These are phyloP conservation scores for Lipomyces chichibuensis DNA, from an alignment of 805 yeast genomes.

Conservation along the genomic window DNA sequence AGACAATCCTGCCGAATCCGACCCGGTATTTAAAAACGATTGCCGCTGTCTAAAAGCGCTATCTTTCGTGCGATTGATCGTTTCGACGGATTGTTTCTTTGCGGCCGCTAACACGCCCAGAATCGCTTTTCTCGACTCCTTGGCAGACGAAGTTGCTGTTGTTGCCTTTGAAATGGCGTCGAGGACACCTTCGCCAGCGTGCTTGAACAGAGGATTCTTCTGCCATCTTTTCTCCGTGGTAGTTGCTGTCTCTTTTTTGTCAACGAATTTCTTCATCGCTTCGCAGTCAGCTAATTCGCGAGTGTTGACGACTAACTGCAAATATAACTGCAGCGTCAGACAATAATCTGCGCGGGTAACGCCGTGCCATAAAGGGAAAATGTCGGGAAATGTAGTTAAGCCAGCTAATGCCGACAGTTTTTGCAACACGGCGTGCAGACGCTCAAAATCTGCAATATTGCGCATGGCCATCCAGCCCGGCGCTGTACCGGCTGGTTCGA, in stretches of 20 bases:
- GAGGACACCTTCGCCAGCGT: conserved; percentile 32
- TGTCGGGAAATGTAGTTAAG: conserved; percentile 31
- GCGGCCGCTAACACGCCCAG: conserved; percentile 31
- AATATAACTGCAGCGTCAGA: conserved; percentile 30
- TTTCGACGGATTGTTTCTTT: conserved; percentile 28
- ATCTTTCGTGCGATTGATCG: conserved; percentile 25
- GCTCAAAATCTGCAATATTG: conserved; percentile 33
- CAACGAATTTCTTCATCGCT: conserved; percentile 37
- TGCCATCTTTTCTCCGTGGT: conserved; percentile 28
- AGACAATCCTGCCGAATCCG: conserved; percentile 26
- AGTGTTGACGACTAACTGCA: conserved; percentile 35
- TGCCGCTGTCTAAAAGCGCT: conserved; percentile 12
- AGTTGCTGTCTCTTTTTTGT: conserved; percentile 33
- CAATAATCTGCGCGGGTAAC: conserved; percentile 32
- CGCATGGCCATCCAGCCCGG: conserved; percentile 40
- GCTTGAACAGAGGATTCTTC: conserved; percentile 27
- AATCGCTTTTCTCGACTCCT: conserved; percentile 32
- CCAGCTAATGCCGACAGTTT: conserved; percentile 37
- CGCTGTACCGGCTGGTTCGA: conserved; percentile 32
- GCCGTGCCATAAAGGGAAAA: conserved; percentile 35
- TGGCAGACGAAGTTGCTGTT: conserved; percentile 12
- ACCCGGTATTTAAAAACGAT: conserved; percentile 15
- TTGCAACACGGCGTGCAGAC: conserved; percentile 31
- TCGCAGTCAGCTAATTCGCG: conserved; percentile 37
- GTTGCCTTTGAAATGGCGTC: conserved; percentile 36